These are phyloP conservation scores for Rubia balearica DNA, from an alignment of 305 asterid genomes.

Conservation along the genomic window DNA sequence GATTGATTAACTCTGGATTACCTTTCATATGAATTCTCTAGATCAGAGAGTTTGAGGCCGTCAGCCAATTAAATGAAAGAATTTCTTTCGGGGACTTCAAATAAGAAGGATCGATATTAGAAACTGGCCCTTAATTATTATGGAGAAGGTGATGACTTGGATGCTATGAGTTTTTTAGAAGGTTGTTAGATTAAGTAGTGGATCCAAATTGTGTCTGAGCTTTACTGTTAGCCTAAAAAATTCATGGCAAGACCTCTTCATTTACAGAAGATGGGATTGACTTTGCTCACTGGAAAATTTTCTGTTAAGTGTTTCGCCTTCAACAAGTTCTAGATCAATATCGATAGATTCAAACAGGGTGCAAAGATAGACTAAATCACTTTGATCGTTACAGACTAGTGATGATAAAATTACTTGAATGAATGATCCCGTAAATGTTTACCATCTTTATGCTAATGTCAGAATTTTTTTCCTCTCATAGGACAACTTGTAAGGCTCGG, in stretches of 20 bases:
- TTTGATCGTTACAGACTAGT: constrained; percentile 60
- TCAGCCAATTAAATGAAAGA: constrained; percentile 78
- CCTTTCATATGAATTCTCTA: constrained; percentile 72
- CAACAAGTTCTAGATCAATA: constrained; percentile 39
- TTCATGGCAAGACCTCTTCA: constrained; percentile 41
- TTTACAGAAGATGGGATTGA: constrained; percentile 50
- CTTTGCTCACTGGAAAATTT: constrained; percentile 55
- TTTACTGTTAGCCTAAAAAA: constrained; percentile 59
- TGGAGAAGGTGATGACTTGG: constrained; percentile 56
- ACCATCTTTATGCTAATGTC: constrained; percentile 30
- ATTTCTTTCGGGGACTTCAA: constrained; percentile 64
- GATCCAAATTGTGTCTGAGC: constrained; percentile 37
- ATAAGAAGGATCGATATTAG: constrained; percentile 50
- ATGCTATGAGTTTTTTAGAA: constrained; percentile 61
- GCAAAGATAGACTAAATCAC: constrained; percentile 53
- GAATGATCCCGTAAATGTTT: constrained; percentile 50
- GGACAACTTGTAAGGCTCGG: too few species aligned
- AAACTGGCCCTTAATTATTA: constrained; percentile 73
- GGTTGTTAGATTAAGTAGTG: constrained; percentile 35
- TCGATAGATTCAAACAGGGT: constrained; percentile 44
- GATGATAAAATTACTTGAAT: constrained; percentile 43
- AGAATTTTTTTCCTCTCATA: too few species aligned
- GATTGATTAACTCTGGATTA: constrained; percentile 82
- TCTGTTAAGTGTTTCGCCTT: constrained; percentile 59
- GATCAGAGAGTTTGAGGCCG: constrained; percentile 62